Conservation (phyloP, 1,284 basidiomycete genomes). For the Xerocomus minutiporus region DNA sequence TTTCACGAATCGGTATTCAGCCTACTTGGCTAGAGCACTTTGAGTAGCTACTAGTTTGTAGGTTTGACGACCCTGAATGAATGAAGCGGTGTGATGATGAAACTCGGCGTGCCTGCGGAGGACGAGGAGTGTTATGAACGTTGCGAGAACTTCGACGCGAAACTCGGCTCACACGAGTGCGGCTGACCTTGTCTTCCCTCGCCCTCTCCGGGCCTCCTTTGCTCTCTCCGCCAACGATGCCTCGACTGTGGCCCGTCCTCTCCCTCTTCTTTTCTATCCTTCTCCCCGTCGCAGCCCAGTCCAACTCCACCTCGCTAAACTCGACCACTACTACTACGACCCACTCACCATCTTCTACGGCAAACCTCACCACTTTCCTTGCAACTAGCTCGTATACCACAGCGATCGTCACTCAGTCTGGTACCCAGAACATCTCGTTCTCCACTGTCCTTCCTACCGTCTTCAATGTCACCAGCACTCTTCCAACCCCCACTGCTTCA, state of each 20-base stretch:
- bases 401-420: conserved; percentile 46
- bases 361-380: conserved; percentile 43
- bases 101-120: conserved; percentile 25
- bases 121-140: conserved; percentile 4
- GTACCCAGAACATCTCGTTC: conserved; percentile 43
- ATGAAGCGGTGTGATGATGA: conserved; percentile 15
- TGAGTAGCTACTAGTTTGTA: conserved; percentile 29
- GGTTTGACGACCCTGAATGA: conserved; percentile 8
- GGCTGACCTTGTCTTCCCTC: conserved; percentile 25
- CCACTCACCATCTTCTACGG: conserved; percentile 12
- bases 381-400: conserved; percentile 47
- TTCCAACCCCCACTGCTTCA: conserved; percentile 38
- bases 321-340: conserved; percentile 5
- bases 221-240: conserved; percentile 16
- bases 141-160: not conserved
- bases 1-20: conserved; percentile 42
- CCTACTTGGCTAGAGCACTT: conserved; percentile 42
- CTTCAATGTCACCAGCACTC: conserved; percentile 55
- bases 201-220: not conserved
- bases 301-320: conserved; percentile 12
- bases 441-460: conserved; percentile 53
- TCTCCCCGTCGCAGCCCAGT: conserved; percentile 26
- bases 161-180: conserved; percentile 16
- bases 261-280: conserved; percentile 23
- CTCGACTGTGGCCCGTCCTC: conserved; percentile 9